phyloP scores from a whole-genome alignment of 306 rosid genomes.

The Vigna nakashimae region DNA sequence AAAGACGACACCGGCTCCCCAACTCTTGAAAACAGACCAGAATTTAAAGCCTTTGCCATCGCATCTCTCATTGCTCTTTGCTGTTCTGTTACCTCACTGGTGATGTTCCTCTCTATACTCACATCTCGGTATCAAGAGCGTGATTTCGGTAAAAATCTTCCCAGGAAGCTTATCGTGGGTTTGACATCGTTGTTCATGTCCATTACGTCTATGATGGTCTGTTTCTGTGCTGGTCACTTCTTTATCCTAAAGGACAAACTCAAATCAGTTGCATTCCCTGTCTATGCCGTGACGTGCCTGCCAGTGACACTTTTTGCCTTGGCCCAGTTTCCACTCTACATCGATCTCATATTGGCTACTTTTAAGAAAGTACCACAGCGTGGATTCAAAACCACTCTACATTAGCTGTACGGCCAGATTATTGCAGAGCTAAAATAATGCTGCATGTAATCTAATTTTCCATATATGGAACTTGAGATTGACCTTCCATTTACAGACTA shows the following conservation, averaged over 20 bases:
- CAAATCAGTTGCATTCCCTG: conserved; percentile 46
- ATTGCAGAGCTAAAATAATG: neutral
- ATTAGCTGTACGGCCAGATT: neutral
- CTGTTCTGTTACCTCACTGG: conserved; percentile 44
- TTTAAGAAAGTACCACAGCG: conserved; percentile 50
- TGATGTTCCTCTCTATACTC: conserved; percentile 55
- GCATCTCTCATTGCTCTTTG: conserved; percentile 48
- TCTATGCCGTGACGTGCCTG: conserved; percentile 53
- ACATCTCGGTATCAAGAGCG: conserved; percentile 48
- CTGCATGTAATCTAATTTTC: conserved; percentile 8
- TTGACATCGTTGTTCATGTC: conserved; percentile 55
- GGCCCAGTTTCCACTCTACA: conserved; percentile 54
- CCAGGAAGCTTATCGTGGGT: conserved; percentile 50
- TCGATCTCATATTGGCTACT: conserved; percentile 56
- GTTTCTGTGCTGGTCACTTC: conserved; percentile 55
- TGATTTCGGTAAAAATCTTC: conserved; percentile 46
- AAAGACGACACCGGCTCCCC: conserved; percentile 21
- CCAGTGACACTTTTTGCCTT: conserved; percentile 56
- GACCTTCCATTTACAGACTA: conserved; percentile 9
- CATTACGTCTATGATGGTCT: conserved; percentile 48
- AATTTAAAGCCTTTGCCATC: conserved; percentile 43
- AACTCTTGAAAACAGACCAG: conserved; percentile 21
- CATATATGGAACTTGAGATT: neutral
- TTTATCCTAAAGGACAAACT: conserved; percentile 45
- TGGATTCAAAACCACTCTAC: conserved; percentile 41